phyloP scores from a whole-genome alignment of 495 filamentous ascomycete species.

The Talaromyces ruber region DNA sequence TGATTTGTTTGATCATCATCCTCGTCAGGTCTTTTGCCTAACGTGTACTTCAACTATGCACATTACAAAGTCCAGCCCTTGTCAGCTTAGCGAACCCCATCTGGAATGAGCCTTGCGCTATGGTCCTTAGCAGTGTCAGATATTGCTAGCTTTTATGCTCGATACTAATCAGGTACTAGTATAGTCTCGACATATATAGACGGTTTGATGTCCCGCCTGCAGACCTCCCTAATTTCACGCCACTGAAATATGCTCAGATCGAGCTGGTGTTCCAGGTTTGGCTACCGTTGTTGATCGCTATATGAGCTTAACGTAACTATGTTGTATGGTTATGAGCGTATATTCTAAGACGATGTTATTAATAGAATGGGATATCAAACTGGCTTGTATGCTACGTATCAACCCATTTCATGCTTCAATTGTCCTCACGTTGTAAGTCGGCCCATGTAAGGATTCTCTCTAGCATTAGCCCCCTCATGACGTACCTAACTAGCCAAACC shows the following conservation, averaged over 20 bases:
- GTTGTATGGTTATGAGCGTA: too few relatives aligned
- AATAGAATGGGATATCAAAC: background rate
- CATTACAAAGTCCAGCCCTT: background rate
- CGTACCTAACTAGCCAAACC: background rate
- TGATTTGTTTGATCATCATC: background rate
- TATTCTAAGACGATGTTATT: background rate
- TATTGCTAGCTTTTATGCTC: background rate
- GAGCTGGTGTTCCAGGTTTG: background rate
- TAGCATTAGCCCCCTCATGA: background rate
- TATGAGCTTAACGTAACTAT: background rate
- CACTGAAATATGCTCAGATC: background rate
- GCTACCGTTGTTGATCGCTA: background rate
- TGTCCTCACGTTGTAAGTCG: background rate
- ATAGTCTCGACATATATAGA: background rate
- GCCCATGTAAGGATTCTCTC: background rate
- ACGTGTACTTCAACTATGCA: background rate
- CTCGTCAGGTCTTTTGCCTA: background rate
- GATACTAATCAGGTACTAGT: background rate
- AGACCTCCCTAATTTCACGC: background rate
- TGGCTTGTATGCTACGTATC: background rate
- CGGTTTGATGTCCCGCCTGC: background rate
- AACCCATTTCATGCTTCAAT: background rate
- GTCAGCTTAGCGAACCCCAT: background rate
- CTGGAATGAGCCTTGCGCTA: background rate
- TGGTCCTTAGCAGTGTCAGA: background rate